Evolutionary conservation across 2,329 filamentous ascomycete genomes (phyloP).

Genomic region (Botryotinia calthae): DNA sequence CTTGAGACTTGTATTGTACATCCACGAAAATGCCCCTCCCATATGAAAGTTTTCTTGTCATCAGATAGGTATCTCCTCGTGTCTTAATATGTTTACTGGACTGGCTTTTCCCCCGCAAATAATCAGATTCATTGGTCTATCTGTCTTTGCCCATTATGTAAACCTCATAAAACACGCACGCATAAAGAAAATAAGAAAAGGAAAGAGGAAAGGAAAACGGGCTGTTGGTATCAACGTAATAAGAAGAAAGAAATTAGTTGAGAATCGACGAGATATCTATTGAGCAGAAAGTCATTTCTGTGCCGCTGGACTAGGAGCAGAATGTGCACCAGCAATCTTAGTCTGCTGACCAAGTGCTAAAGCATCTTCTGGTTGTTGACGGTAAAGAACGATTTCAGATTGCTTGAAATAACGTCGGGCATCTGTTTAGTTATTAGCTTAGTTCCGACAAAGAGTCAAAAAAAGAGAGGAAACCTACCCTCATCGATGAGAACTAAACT

Average conservation of each 20-base stretch:
- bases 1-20: slow-evolving; percentile 13
- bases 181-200: not conserved
- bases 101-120: not conserved
- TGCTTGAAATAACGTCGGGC: slow-evolving; percentile 98
- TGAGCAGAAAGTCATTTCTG: slow-evolving; percentile 14
- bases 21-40: not conserved
- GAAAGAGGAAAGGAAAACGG: not conserved
- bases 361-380: slow-evolving; percentile 66
- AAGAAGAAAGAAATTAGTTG: not conserved
- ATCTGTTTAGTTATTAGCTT: slow-evolving; percentile 51
- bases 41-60: not conserved
- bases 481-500: slow-evolving; percentile 95
- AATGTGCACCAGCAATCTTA: slow-evolving; percentile 38
- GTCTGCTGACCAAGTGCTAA: slow-evolving; percentile 38
- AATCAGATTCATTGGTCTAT: not conserved
- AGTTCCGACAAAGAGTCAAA: slow-evolving; percentile 16
- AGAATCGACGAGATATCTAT: not conserved
- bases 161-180: not conserved
- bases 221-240: slow-evolving; percentile 15
- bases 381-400: slow-evolving; percentile 94
- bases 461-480: slow-evolving; percentile 49
- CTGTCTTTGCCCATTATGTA: not conserved
- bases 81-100: slow-evolving; percentile 6
- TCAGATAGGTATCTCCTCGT: not conserved
- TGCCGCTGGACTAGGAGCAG: slow-evolving; percentile 31